Evolutionary conservation across 2,329 filamentous ascomycete species (phyloP), one percentile per base, ranked within the genome.

Genomic region (Cladorrhinum sp.): DNA sequence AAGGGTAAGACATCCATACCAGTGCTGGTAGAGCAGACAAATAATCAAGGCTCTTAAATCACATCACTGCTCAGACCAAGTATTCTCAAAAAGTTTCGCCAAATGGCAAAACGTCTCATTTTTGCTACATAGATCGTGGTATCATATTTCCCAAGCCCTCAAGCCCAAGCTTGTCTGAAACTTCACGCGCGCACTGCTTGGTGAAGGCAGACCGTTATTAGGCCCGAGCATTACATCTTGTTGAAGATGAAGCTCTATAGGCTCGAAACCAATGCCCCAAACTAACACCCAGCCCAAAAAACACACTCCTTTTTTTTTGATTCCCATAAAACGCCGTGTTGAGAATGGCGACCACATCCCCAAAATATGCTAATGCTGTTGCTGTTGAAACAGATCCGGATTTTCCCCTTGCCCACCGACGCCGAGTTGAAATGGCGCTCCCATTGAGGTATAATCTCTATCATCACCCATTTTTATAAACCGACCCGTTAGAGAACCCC

Each of bases 381-480:
- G 65, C 62, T 67, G 66, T 68, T 67, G 66, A 68, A 68, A 63
- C 53, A 55, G 46, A 65, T 62, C 67, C 65, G 62, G 66, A 65
- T 65, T 67, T 67, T 64, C 58, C 61, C 58, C 49, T 66, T 62
- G 62, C 60, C 65, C 52, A 64, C 61, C 57, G 68, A 69, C 67
- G 67, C 67, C 67, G 61, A 65, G 67, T 69, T 69, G 67, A 69
- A 64, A 64, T 68, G 67, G 66, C 66, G 65, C 63, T 59, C 42
- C 55, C 54, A 39, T 67, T 61, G 63, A 61, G 67, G 67, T 69
- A 69, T 69, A 65, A 69, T 69, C 63, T 63, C 63, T 63, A 63
- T 64, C 62, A 62, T 68, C 59, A 59, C 59, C 60, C 61, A 61
- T 67, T 68, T 65, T 65, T 56, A 59, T 61, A 65, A 68, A 60